Conservation (phyloP, 2,329 filamentous ascomycete genomes). For the Fusarium compactum region DNA sequence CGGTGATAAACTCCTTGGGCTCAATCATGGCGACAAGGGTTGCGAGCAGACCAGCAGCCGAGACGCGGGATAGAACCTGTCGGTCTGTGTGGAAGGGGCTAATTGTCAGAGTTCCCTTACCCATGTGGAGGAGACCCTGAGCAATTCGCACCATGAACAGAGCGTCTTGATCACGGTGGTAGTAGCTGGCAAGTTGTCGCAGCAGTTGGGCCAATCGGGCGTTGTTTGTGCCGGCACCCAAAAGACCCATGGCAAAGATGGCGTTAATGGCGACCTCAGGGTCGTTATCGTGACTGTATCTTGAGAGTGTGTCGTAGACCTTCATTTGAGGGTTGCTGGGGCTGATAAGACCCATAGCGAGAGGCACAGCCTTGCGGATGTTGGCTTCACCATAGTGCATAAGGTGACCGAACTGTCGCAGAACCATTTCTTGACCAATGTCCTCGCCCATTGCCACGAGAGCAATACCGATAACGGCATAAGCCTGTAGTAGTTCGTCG, state of each 20-base stretch:
- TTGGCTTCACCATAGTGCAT: conserved; percentile 99
- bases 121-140: conserved; percentile 97
- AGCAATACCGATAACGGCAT: conserved; percentile 93
- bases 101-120: conserved; percentile 95
- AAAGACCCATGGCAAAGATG: conserved; percentile 98
- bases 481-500: conserved; percentile 94
- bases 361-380: conserved; percentile 93
- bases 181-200: conserved; percentile 95
- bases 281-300: conserved; percentile 98
- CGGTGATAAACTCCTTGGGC: conserved; percentile 83
- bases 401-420: conserved; percentile 95
- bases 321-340: conserved; percentile 99
- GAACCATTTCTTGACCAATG: conserved; percentile 97
- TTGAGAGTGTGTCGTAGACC: conserved; percentile 96
- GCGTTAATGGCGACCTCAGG: conserved; percentile 98
- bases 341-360: conserved; percentile 96
- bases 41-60: conserved; percentile 87
- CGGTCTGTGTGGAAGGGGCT: conserved; percentile 99
- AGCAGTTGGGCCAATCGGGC: conserved; percentile 94
- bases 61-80: conserved; percentile 92
- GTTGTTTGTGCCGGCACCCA: conserved; percentile 98
- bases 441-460: conserved; percentile 98
- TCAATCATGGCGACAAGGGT: conserved; percentile 96
- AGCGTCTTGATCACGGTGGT: conserved; percentile 94
- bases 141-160: conserved; percentile 99